phyloP scores from a whole-genome alignment of 495 filamentous ascomycete genomes.

The Pseudotulostoma volvatum region DNA sequence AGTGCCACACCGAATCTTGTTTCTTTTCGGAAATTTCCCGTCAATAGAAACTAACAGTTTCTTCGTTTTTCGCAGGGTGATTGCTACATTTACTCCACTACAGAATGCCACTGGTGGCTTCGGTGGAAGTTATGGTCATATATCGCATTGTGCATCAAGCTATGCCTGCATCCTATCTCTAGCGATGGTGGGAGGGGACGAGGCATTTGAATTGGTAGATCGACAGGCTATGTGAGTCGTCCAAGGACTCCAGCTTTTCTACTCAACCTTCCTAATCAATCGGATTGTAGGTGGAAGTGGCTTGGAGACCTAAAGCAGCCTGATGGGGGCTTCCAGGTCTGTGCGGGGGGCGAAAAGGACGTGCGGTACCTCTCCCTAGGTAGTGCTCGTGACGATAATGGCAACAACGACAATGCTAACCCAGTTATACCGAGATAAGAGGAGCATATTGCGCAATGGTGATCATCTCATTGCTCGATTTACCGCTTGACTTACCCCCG shows the following conservation, averaged over 20 bases:
- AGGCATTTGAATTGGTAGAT: constrained; percentile 60
- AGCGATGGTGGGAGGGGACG: constrained; percentile 55
- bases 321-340: constrained; percentile 71
- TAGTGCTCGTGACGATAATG: not conserved
- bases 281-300: constrained; percentile 53
- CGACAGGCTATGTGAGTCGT: constrained; percentile 51
- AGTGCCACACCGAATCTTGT: not conserved
- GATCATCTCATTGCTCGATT: constrained; percentile 61
- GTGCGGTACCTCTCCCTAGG: constrained; percentile 48
- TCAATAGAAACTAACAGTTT: no score
- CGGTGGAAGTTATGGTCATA: constrained; percentile 83
- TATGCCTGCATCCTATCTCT: constrained; percentile 72
- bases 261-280: constrained; percentile 10
- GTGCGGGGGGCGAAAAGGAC: constrained; percentile 73
- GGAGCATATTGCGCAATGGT: constrained; percentile 83
- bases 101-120: constrained; percentile 80
- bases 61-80: no score
- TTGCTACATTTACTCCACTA: constrained; percentile 54
- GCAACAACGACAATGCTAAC: constrained; percentile 7
- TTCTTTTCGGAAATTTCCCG: no score
- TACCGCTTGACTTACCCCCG: constrained; percentile 63
- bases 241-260: not conserved
- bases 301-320: constrained; percentile 66
- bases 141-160: constrained; percentile 70
- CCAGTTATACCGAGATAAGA: no score